Evolutionary conservation across 306 rosid species (phyloP).

Genomic region (Fragaria vesca): DNA sequence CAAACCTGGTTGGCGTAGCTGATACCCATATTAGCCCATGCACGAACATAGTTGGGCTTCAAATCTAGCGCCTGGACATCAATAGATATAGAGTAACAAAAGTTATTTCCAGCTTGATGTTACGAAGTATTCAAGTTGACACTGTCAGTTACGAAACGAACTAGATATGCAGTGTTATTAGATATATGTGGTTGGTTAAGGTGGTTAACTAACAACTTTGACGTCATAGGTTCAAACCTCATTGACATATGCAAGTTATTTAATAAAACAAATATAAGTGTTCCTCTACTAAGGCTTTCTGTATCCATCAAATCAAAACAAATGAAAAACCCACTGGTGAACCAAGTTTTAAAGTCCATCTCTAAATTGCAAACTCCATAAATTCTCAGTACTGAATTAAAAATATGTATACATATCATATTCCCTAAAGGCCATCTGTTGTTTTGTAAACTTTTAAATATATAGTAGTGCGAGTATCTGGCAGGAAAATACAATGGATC

Average conservation of each 20-base stretch:
- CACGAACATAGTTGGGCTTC: constrained; percentile 98
- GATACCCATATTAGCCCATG: constrained; percentile 99
- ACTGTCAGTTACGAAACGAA: neutral
- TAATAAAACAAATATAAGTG: no score
- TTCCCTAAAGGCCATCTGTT: neutral
- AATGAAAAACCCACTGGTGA: neutral
- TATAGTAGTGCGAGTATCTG: neutral
- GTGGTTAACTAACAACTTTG: no score
- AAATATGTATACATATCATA: no score
- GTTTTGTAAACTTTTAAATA: no score
- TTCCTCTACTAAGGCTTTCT: neutral
- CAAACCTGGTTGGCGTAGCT: constrained; percentile 95
- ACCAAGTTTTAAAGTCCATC: neutral
- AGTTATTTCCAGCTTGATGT: constrained; percentile 16
- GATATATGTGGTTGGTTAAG: neutral
- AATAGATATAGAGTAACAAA: neutral
- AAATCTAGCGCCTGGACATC: constrained; percentile 82
- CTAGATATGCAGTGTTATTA: neutral
- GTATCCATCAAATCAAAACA: neutral
- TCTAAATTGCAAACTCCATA: neutral
- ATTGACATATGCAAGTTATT: no score
- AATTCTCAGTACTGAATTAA: neutral
- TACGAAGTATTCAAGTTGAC: neutral
- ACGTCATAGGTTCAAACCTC: no score
- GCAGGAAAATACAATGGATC: neutral